Evolutionary conservation across 1,284 basidiomycete genomes (phyloP), one percentile per base, ranked within the genome.

Genomic region (Sphagnurus paluster): DNA sequence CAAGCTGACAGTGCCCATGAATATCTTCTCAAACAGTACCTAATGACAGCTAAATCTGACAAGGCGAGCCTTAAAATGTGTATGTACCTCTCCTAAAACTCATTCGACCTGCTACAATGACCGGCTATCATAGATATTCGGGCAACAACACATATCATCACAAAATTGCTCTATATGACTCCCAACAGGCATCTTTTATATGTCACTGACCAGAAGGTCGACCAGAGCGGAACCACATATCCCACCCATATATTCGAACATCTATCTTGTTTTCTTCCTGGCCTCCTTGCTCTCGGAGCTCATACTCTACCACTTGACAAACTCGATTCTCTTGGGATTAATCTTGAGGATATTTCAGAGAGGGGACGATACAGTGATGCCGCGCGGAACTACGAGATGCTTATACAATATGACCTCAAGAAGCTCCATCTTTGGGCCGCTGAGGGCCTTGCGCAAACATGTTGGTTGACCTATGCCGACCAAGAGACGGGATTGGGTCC

Each of bases 251-350:
- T 59, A 14, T 81, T 89, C 45, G 87, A 90, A 55, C 87, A 90
- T 57, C 70, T 90, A 41, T 82, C 87, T 8, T 90, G 88, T 65
- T 90, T 90, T 71, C 71, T 89, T 39, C 84, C 86, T 0, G 88
- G 86, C 13, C 65, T 90, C n/a, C 71, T 90, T 46, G 85, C 87
- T 1, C 74, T 90, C 13, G 87, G 88, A 42, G 83, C 69, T 0
- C 75, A 80, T 43, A 76, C 76, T 1, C 72, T 89, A 42, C 77
- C 20, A 63, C 64, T 82, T 35, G 74, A 80, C 45, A 60, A 75
- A 43, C 68, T 83, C 30, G 64, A 66, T 35, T 58, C 62, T 4
- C 49, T 76, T 9, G 72, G 73, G 9, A 68, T 80, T 38, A 59
- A 75, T 55, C 56, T 75, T 2, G 35, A 53, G 30, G 52, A 55